Base-by-base conservation (phyloP, 768 basidiomycete species). In the Mrakia frigida region DNA sequence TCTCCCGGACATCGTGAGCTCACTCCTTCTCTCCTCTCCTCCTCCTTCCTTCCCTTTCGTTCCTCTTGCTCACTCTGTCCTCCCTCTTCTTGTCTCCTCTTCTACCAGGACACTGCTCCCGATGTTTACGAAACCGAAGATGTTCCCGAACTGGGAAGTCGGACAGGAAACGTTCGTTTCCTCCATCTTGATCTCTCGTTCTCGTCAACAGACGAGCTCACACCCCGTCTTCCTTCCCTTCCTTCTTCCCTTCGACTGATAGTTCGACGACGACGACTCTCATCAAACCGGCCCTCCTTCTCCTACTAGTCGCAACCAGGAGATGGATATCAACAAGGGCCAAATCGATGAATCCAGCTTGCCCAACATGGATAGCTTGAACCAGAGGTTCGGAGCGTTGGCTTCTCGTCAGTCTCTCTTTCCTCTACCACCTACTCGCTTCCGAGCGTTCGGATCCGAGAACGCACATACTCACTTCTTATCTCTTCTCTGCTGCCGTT, bases 81-180 rank as follows among this genome's bases (percentile, higher is more conserved):
- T 13, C 13, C 52, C 25, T 56, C 25, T 16, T 21, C 28, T 13
- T 10, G 4, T 10, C 3, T 23, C 50, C 70, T n/a, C 18, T 16
- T 6, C 46, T 6, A 50, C 43, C 80, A 96, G 93, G 93, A 94
- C 84, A 92, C 91, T 18, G 93, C 92, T 1, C 93, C 88, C 56
- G 94, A 96, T 82, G 88, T 96, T 61, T 96, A 96, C 81, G 94
- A 96, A 82, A 96, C 94, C 0, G 91, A 92, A 65, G 94, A 96
- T 79, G 86, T 88, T 69, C 83, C 84, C 31, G 86, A 86, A 78
- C 91, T 90, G 14, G 33, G 39, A 28, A 50, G n/a, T 52, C 35
- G 74, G 9, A 28, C 28, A 50, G 65, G 74, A 43, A 41, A 28
- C 41, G 46, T 70, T 25, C 25, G 46, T 70, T 14, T 28, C 46